Base-by-base conservation (phyloP, 495 filamentous ascomycete genomes). In the Hapsidospora chrysogenum region DNA sequence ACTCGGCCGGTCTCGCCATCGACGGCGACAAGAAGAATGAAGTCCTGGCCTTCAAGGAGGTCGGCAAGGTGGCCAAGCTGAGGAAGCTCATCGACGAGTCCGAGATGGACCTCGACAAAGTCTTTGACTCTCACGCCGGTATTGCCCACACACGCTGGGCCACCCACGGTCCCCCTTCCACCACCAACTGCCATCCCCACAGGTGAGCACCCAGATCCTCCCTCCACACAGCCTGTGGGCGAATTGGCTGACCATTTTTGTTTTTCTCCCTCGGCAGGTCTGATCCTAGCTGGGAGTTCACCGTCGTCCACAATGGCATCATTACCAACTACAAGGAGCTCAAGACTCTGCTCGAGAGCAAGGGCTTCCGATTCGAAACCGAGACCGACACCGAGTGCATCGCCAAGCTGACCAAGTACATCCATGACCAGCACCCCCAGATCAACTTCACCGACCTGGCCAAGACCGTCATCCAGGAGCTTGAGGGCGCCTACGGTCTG, bases 311-410 rank as follows among this genome's bases (percentile, higher is more conserved):
- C 76, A 97, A 97, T 59, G 89, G 89, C 54, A 97, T 97, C 68
- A 97, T 97, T 64, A 97, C 89, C 64, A 97, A 97, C 70, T 97
- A 97, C 74, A 97, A 97, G 66, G 89, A 97, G 65, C 64, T 97
- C 47, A 93, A 87, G 74, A 80, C 80, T 37, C 70, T 97, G 33
- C 65, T 97, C 42, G 76, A 85, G 60, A 69, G 66, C 66, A 97
- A 95, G 68, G 92, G 92, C 43, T 94, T 94, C 70, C 76, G 78
- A 39, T 97, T 97, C 54, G 89, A 97, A 74, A 96, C 87, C 18
- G 86, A 97, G 64, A 97, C 89, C 30, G 89, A 97, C 51, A 97
- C 89, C 17, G 89, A 97, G 59, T 94, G 86, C 55, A 97, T 97
- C 56, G 89, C 92, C 41, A 97, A 97, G 65, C 76, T 97, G 34